Evolutionary conservation across 208 protist species (phyloP).

Genomic region (Trypanosoma platydactyli): DNA sequence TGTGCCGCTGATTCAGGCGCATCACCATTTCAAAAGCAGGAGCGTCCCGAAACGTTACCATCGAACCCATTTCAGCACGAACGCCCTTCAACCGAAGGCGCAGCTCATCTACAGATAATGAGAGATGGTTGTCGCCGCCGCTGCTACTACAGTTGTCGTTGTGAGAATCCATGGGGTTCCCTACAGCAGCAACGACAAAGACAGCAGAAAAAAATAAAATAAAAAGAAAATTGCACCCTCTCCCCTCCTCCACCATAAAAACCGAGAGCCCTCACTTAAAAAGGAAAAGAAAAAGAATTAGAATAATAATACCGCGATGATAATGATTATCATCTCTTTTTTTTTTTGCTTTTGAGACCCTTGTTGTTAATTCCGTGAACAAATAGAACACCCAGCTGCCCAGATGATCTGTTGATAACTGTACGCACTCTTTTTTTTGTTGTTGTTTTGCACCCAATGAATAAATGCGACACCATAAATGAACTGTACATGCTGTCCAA

Average conservation of each 20-base stretch:
- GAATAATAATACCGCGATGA: not conserved
- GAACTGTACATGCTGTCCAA: too few species aligned
- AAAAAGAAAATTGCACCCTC: not conserved
- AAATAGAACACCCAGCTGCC: not conserved
- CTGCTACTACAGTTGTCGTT: not conserved
- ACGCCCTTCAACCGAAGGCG: constrained; percentile 29
- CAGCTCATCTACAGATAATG: constrained; percentile 14
- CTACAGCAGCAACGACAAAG: not conserved
- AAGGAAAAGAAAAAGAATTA: not conserved
- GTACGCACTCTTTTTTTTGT: too few species aligned
- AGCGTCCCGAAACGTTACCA: constrained; percentile 40
- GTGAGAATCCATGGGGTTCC: not conserved
- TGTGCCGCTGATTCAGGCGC: constrained; percentile 35
- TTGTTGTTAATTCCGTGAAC: not conserved
- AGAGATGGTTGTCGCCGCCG: not conserved
- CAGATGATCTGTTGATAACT: not conserved
- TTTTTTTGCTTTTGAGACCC: too few species aligned
- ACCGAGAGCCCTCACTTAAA: too few species aligned
- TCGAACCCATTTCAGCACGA: constrained; percentile 30
- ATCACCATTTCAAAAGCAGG: constrained; percentile 51
- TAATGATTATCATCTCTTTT: not conserved
- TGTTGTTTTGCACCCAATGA: too few species aligned
- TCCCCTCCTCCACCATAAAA: not conserved
- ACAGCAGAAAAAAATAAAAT: constrained; percentile 12
- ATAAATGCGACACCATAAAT: too few species aligned